Base-by-base conservation (phyloP, 805 yeast species). In the Saccharomycopsis sp. region DNA sequence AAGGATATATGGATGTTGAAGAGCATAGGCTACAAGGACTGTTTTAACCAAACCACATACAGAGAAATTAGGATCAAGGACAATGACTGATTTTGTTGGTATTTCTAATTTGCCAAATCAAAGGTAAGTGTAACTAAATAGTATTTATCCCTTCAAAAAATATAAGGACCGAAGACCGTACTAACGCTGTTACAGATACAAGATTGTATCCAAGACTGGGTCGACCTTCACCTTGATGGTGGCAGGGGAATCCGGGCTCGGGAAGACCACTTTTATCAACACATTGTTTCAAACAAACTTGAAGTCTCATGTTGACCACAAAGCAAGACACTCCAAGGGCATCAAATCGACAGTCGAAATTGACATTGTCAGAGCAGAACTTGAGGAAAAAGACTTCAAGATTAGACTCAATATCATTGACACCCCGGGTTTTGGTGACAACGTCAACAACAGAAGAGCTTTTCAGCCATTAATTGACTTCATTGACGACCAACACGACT, bases 401-500 rank as follows among this genome's bases (percentile, higher is more conserved):
- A 79, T 89, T 64, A 79, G 86, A 62, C 80, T 91, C 63, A 90
- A 90, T 64, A 79, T 91, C 58, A 83, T 91, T 65, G 97, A 91
- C 71, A 89, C 97, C 1, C 97, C 97, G 7, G 97, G 97, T 1
- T 89, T 90, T 70, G 97, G 97, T 61, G 95, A 89, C 69, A 87
- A 86, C 70, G 87, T 90, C 63, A 87, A 91, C 75, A 91, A 91
- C 73, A 80, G 79, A 66, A 85, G 87, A 69, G 79, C 94, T 51
- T 90, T 96, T 95, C 85, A 84, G 60, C 90, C 97, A 44, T 80
- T 90, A 64, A 77, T 87, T 61, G 96, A 89, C 70, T 91, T 89
- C 71, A 83, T 91, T 62, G 97, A 91, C 71, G 95, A 89, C 68
- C 97, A 91, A 74, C 94, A 89, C 68, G 91, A 86, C 67, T 79